These are phyloP conservation scores for Annona cherimola DNA, from an alignment of 164 flowering plant species.

Conservation along the genomic window DNA sequence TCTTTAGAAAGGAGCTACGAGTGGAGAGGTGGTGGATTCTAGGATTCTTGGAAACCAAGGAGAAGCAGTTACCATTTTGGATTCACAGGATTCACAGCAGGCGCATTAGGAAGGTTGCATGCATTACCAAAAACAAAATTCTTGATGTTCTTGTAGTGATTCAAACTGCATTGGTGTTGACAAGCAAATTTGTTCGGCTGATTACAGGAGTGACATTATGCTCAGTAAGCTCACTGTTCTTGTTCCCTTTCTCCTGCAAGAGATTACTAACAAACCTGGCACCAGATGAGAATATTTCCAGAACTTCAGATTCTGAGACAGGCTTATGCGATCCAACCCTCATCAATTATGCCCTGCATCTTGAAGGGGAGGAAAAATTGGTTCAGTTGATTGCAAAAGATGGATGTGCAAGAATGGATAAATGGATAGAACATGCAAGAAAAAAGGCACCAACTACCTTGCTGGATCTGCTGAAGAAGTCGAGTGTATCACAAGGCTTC, in stretches of 20 bases:
- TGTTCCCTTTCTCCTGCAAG: conserved; percentile 11
- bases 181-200: conserved; percentile 33
- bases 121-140: not conserved
- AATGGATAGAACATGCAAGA: conserved; percentile 31
- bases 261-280: conserved; percentile 4
- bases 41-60: conserved; percentile 21
- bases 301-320: conserved; percentile 18
- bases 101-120: not conserved
- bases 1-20: conserved; percentile 6
- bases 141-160: conserved; percentile 25
- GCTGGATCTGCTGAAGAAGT: conserved; percentile 33
- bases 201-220: conserved; percentile 27
- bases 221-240: not conserved
- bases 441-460: conserved; percentile 41
- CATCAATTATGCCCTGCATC: conserved; percentile 40
- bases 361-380: conserved; percentile 50
- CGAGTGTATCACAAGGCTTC: conserved; percentile 26
- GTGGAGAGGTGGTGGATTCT: conserved; percentile 37
- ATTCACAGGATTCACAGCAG: not conserved
- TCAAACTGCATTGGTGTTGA: conserved; percentile 35
- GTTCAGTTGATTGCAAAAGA: conserved; percentile 31
- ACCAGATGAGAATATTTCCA: not conserved
- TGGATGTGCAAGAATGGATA: conserved; percentile 29
- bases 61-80: conserved; percentile 5
- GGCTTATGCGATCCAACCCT: conserved; percentile 33